Percentiles rank a stretch among this genome's conserved stretches.
Evolutionary conservation across 306 rosid genomes (phyloP).

Genomic region (Echinosophora koreensis): DNA sequence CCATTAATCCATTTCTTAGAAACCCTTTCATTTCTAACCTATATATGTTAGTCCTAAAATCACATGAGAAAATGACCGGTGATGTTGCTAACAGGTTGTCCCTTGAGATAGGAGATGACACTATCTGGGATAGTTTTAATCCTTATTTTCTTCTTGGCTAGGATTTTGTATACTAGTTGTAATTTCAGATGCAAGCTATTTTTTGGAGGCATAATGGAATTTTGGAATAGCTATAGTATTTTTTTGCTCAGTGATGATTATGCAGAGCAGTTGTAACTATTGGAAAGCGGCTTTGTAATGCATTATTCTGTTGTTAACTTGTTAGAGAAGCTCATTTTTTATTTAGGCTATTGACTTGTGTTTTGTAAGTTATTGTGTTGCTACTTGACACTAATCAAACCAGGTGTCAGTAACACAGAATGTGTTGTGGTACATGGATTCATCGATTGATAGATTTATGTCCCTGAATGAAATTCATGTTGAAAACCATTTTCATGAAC

Average conservation of each 20-base stretch:
- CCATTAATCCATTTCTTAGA: conserved; percentile 67
- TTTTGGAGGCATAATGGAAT: conserved; percentile 27
- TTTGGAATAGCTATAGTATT: conserved; percentile 29
- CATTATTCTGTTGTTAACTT: conserved; percentile 9
- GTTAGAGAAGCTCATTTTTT: neutral
- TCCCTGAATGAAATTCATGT: conserved; percentile 12
- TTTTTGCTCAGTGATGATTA: conserved; percentile 7
- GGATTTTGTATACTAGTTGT: conserved; percentile 52
- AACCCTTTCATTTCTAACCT: conserved; percentile 82
- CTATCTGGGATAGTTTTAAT: conserved; percentile 74
- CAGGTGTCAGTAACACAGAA: neutral
- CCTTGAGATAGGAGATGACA: conserved; percentile 51
- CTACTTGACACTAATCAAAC: conserved; percentile 6
- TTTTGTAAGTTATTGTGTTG: conserved; percentile 4
- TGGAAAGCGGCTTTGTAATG: conserved; percentile 28
- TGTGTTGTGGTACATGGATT: conserved; percentile 14
- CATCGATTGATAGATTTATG: neutral
- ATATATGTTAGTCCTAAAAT: conserved; percentile 63
- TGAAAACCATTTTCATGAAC: neutral
- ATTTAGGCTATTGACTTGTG: neutral
- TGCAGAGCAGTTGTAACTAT: conserved; percentile 37
- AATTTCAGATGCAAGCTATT: conserved; percentile 37
- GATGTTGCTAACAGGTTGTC: conserved; percentile 42
- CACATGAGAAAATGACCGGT: conserved; percentile 60
- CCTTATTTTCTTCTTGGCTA: conserved; percentile 85